Base-by-base conservation (phyloP, 768 basidiomycete genomes). In the Pleurotus platypus region DNA sequence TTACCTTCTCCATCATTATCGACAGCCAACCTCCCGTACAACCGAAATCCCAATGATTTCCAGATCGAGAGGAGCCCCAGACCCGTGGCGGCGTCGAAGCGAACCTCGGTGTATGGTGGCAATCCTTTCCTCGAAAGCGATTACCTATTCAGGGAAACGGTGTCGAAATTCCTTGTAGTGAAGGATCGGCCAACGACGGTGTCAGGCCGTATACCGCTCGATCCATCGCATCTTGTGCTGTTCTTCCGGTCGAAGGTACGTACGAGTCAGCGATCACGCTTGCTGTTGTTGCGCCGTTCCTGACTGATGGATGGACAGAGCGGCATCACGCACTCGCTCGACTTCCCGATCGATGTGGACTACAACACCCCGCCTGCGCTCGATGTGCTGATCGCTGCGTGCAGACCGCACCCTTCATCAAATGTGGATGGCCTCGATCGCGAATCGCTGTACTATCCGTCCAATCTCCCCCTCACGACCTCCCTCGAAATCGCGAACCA, bases 401-500 rank as follows among this genome's bases (percentile, higher is more conserved):
- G 88, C 70, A 76, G 81, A 63, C 86, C 86, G 4, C 82, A 87
- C 62, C 80, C 82, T 55, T 79, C 78, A 1, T 74, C 80, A 16
- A 80, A 79, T 1, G 70, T 75, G 39, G 78, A 82, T 60, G 75
- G 73, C 24, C 85, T 82, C 63, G 82, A 84, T 57, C 80, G 78
- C 59, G 87, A 89, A 61, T 83, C 87, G 0, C 76, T 89, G 18
- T 85, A 84, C 69, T 92, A 84, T 69, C 90, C 90, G 6, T 75
- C 83, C 6, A 85, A 78, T 54, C 83, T 90, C 47, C 87, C 89
- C 15, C 71, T 91, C 57, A 90, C 87, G 0, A 76, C 86, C 22
- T 87, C 90, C 0, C 81, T 92, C 62, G 90, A 93, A 63, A 78
- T 93, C 60, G 80, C 89, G 16, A 90, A 87, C 67, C 88, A 90